Base-by-base conservation (phyloP, 2,329 filamentous ascomycete genomes). In the Neofusicoccum sp. region DNA sequence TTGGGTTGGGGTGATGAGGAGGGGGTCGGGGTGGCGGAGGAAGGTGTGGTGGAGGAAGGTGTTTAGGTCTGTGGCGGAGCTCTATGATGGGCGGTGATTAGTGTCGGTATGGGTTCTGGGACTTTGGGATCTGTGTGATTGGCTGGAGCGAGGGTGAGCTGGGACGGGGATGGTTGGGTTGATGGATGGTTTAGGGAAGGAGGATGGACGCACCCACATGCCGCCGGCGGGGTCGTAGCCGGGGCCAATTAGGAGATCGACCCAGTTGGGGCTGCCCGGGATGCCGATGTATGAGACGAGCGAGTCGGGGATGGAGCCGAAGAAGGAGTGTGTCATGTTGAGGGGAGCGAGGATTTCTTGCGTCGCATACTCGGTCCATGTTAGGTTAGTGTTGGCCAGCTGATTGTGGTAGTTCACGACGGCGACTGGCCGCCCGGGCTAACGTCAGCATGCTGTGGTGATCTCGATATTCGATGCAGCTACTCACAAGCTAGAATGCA, bases 221-320 rank as follows among this genome's bases (percentile, higher is more conserved):
- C 72, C 72, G 3, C 69, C 72, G 3, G 68, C 71, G 31, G 72
- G 71, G 39, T 74, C 68, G 44, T 74, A 74, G 6, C 72, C 72
- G 14, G 66, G 63, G 31, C 71, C 71, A 3, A 74, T 59, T 1
- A 71, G 28, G 2, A 73, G 60, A 63, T 74, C 69, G 1, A 66
- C 71, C 69, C 69, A 73, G 34, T 71, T 71, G 3, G 68, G 60
- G 1, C 68, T 69, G 8, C 70, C 72, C 8, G 72, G 71, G 3
- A 74, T 63, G 6, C 67, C 67, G 6, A 73, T 64, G 9, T 64
- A 39, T 1, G 68, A 63, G 1, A 67, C 39, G 1, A 73, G 67
- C 12, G 64, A 39, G 3, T 69, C 64, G 3, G 70, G 70, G 2
- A 71, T 65, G 4, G 65, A 6, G 1, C 69, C 70, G 45, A 71